Conservation (phyloP, 352 stramenopile genomes). For the Phytopythium oedochilum region DNA sequence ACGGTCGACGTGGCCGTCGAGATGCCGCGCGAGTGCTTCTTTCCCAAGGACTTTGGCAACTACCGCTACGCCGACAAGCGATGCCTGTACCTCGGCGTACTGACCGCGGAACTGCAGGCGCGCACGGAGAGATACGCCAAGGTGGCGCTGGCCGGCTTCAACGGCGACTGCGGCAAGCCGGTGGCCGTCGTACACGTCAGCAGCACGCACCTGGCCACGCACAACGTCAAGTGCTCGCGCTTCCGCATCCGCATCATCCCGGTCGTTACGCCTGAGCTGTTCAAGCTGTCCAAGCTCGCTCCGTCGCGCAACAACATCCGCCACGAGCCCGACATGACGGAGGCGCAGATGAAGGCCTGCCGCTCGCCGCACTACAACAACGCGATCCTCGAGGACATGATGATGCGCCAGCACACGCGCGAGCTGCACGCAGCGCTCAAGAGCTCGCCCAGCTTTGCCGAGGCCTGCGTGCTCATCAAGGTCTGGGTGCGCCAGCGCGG, state of each 20-base stretch:
- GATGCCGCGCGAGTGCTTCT: slow-evolving; percentile 77
- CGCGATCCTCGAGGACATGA: slow-evolving; percentile 89
- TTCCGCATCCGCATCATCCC: slow-evolving; percentile 74
- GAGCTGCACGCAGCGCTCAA: slow-evolving; percentile 68
- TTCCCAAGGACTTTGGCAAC: slow-evolving; percentile 88
- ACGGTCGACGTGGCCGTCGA: slow-evolving; percentile 80
- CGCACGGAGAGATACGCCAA: slow-evolving; percentile 34
- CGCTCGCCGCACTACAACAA: slow-evolving; percentile 89
- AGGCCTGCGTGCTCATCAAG: slow-evolving; percentile 82
- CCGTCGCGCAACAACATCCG: slow-evolving; percentile 85
- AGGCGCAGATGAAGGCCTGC: slow-evolving; percentile 61
- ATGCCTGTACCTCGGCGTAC: slow-evolving; percentile 79
- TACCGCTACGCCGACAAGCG: slow-evolving; percentile 89
- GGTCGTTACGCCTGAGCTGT: slow-evolving; percentile 57
- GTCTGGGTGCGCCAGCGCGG: slow-evolving; percentile 86
- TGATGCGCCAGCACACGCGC: slow-evolving; percentile 71
- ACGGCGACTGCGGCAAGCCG: slow-evolving; percentile 76
- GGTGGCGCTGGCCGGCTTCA: slow-evolving; percentile 66
- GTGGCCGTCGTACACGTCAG: slow-evolving; percentile 56
- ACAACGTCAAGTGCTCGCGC: slow-evolving; percentile 46
- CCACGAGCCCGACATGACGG: slow-evolving; percentile 65
- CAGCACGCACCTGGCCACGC: slow-evolving; percentile 21
- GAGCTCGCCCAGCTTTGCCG: slow-evolving; percentile 62
- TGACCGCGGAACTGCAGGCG: slow-evolving; percentile 52
- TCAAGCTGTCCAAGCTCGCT: slow-evolving; percentile 78